phyloP scores from a whole-genome alignment of 345 rosid species.

The Camelina sativa region DNA sequence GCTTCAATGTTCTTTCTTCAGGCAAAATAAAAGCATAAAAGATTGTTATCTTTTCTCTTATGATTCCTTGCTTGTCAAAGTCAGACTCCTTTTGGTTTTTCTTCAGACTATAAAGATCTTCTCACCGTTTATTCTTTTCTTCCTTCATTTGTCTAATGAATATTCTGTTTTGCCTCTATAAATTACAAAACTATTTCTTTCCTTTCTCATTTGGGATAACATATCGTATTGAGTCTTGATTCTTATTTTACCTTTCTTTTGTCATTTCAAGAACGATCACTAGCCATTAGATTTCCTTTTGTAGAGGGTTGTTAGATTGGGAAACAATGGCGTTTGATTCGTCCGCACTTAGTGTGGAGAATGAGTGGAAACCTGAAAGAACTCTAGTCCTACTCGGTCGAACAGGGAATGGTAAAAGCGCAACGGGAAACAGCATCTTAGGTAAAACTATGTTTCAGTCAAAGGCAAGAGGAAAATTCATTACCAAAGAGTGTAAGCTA shows the following conservation, averaged over 20 bases:
- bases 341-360: neutral
- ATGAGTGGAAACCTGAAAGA: constrained; percentile 37
- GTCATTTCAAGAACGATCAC: constrained; percentile 21
- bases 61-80: constrained; percentile 29
- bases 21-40: neutral
- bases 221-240: neutral
- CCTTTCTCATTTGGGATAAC: constrained; percentile 2
- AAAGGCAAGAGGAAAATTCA: constrained; percentile 49
- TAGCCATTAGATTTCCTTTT: neutral
- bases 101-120: neutral
- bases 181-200: neutral
- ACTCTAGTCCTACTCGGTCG: constrained; percentile 75
- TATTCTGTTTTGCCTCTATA: constrained; percentile 30
- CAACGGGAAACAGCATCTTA: constrained; percentile 85
- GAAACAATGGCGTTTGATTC: constrained; percentile 11
- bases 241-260: neutral
- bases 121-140: constrained; percentile 27
- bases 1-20: constrained; percentile 7
- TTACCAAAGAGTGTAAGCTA: constrained; percentile 38
- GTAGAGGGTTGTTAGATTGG: neutral
- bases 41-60: constrained; percentile 33
- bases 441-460: constrained; percentile 70
- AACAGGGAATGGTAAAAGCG: constrained; percentile 93
- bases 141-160: neutral
- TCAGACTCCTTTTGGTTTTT: neutral